Base-by-base conservation (phyloP, 768 basidiomycete genomes). In the Gymnopilus junonius region DNA sequence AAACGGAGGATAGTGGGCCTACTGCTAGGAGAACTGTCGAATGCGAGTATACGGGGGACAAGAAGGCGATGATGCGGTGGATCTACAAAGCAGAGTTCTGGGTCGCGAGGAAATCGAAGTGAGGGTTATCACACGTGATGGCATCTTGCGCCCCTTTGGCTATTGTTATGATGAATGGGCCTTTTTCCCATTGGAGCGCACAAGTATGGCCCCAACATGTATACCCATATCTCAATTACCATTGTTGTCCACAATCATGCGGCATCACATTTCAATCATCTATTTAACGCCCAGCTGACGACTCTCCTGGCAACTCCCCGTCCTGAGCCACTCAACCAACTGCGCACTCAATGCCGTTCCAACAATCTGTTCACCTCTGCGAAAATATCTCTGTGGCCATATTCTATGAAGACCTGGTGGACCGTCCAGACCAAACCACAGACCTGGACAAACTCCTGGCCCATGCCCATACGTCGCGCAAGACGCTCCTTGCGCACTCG, bases 11-110 rank as follows among this genome's bases (percentile, higher is more conserved):
- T 39, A 62, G 58, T n/a, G 65, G 64, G 7, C 62, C 60, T 17
- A 69, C 73, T 1, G 64, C 66, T 46, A 71, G 77, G 27, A 75
- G 75, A 61, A 83, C 82, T 1, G 76, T 91, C 6, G 82, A 85
- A 54, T 88, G 86, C 73, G 88, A 90, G 71, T 90, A 91, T 69
- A 89, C 89, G 0, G 79, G 80, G 2, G 87, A 90, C 72, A 63
- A 68, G 53, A 75, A 80, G 31, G 87, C 88, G 20, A 89, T 91
- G 88, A 89, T 91, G 87, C 79, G 79, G 17, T 90, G 87, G 87
- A 77, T 87, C 7, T 91, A 90, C 70, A 77, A 81, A 65, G 84
- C 88, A 0, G 88, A 90, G 67, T 89, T 88, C 71, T 91, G 87
- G 87, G 83, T 86, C 3, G 87, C 86, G 1, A 56, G 50, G 40